Percentiles rank a stretch among this genome's conserved stretches.
These are phyloP conservation scores for Teunomyces pallodes DNA, from an alignment of 805 yeast genomes.

Conservation along the genomic window DNA sequence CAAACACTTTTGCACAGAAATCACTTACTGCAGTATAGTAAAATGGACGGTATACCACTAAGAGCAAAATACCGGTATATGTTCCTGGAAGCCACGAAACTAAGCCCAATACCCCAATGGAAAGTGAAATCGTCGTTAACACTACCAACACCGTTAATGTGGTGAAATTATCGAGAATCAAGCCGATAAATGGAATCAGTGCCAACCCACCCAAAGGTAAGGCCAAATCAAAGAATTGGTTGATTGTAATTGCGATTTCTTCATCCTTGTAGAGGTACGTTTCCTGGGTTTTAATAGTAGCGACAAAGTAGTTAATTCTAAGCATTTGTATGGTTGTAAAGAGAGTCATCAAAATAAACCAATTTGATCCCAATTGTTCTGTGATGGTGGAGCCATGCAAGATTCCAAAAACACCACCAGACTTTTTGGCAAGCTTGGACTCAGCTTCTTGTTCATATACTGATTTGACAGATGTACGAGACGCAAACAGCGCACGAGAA, in stretches of 20 bases:
- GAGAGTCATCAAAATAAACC: slow-evolving; percentile 76
- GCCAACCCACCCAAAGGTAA: slow-evolving; percentile 85
- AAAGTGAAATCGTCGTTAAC: slow-evolving; percentile 52
- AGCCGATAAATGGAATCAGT: slow-evolving; percentile 85
- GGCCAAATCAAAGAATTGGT: slow-evolving; percentile 79
- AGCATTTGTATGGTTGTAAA: slow-evolving; percentile 89
- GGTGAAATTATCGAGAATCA: slow-evolving; percentile 69
- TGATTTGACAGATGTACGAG: slow-evolving; percentile 49
- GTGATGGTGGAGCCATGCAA: slow-evolving; percentile 60
- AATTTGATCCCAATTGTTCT: slow-evolving; percentile 56
- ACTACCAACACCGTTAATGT: slow-evolving; percentile 57
- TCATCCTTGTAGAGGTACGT: slow-evolving; percentile 58
- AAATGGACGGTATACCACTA: slow-evolving; percentile 86
- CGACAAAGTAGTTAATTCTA: slow-evolving; percentile 88
- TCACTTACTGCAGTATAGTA: slow-evolving; percentile 92
- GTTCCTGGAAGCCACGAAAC: slow-evolving; percentile 56
- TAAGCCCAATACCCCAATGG: slow-evolving; percentile 72
- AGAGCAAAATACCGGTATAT: slow-evolving; percentile 61
- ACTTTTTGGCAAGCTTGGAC: slow-evolving; percentile 44
- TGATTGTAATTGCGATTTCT: slow-evolving; percentile 41
- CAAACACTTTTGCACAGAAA: slow-evolving; percentile 89
- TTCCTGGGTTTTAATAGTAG: slow-evolving; percentile 84
- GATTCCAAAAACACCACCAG: slow-evolving; percentile 52
- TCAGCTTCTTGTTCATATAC: slow-evolving; percentile 68
- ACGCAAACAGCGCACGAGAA: slow-evolving; percentile 32